A percentile compares a stretch with the other conserved stretches of the same genome.
Evolutionary conservation across 1,284 basidiomycete species (phyloP).

Genomic region (Phenoliferia sp.): DNA sequence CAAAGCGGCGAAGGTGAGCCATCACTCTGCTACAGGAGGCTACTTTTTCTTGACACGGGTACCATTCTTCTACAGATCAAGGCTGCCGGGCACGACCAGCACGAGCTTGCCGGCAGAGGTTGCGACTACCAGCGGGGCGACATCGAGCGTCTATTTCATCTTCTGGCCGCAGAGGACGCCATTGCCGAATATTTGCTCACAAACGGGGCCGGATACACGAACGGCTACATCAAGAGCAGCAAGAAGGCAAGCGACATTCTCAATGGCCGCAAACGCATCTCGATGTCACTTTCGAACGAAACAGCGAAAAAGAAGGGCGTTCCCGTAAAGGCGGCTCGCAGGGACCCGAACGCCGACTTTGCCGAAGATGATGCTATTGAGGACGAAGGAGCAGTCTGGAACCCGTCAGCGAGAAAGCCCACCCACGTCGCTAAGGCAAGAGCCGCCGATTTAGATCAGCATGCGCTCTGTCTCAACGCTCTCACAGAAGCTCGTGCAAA

Average conservation of each 20-base stretch:
- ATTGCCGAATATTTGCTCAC: constrained; percentile 41
- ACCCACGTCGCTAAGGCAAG: background rate
- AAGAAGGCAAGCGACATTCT: constrained; percentile 10
- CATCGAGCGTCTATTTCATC: constrained; percentile 60
- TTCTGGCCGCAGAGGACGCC: constrained; percentile 50
- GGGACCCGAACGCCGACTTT: background rate
- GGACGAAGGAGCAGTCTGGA: background rate
- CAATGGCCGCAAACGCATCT: background rate
- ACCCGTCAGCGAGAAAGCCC: background rate
- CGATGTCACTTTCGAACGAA: background rate
- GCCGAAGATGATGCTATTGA: background rate
- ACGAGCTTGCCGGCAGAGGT: constrained; percentile 56
- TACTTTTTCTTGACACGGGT: background rate
- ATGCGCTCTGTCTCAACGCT: background rate
- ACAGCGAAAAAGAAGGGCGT: background rate
- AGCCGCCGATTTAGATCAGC: background rate
- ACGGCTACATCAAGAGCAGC: constrained; percentile 44
- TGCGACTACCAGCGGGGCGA: constrained; percentile 50
- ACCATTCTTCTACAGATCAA: constrained; percentile 40
- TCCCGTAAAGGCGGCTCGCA: background rate
- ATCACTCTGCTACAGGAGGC: background rate
- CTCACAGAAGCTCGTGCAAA: background rate
- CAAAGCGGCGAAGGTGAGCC: constrained; percentile 45
- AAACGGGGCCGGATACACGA: constrained; percentile 42
- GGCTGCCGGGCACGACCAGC: constrained; percentile 51